phyloP scores from a whole-genome alignment of 2,329 filamentous ascomycete genomes.

The Ceratocystis ficicola region DNA sequence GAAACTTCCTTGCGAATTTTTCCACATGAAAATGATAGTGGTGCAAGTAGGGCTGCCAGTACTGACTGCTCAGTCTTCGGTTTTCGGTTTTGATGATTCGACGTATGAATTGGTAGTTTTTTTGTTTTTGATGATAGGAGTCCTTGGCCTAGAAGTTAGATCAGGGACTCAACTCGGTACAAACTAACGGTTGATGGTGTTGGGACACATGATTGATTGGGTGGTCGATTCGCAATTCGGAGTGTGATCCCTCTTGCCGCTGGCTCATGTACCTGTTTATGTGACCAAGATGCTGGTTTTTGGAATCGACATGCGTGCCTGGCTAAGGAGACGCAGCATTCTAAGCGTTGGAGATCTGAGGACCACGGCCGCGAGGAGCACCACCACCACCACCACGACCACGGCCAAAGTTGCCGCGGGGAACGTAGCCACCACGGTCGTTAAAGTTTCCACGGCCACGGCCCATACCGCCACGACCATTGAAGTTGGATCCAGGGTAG shows the following conservation, averaged over 20 bases:
- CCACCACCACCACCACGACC: conserved; percentile 56
- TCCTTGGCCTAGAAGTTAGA: conserved; percentile 7
- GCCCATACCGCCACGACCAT: conserved; percentile 44
- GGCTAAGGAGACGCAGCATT: conserved; percentile 8
- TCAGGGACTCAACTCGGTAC: conserved; percentile 1
- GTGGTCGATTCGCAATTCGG: neutral
- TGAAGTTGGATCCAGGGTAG: conserved; percentile 50
- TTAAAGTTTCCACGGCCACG: conserved; percentile 55
- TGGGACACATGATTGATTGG: neutral
- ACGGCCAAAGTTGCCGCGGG: conserved; percentile 49
- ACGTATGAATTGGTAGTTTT: conserved; percentile 5
- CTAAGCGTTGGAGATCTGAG: conserved; percentile 43
- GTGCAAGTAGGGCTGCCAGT: neutral
- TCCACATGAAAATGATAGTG: neutral
- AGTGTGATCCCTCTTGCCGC: neutral
- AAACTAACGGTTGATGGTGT: neutral
- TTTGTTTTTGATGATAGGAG: neutral
- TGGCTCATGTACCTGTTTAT: neutral
- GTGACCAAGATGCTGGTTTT: neutral
- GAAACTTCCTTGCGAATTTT: neutral
- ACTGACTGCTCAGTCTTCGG: neutral
- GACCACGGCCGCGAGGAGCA: conserved; percentile 51
- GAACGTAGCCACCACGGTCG: conserved; percentile 48
- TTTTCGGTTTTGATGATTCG: conserved; percentile 4
- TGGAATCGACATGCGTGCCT: conserved; percentile 8